Evolutionary conservation across 208 protist species (phyloP), one percentile per base, ranked within the genome.

Genomic region (Blastocrithidia nonstop): DNA sequence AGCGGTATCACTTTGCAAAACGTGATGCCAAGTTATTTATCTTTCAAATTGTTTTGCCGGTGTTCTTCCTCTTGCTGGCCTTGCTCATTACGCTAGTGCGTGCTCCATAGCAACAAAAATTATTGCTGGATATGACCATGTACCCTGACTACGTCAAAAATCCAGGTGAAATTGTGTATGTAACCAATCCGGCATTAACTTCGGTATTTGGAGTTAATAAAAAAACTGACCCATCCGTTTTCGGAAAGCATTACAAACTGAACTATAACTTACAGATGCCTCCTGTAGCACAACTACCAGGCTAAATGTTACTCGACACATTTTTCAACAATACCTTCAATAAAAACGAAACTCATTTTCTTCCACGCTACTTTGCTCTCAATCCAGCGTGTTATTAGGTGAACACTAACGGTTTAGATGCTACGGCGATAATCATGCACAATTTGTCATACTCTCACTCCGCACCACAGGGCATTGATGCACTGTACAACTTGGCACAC

Each of bases 1-100:
- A 89, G 60, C 66, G 78, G n/a, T 46, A 68, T 21, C 58, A 88
- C 56, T 88, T 64, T 36, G 77, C 72, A 6, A 78, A 74, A 49
- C 67, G 77, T 27, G 83, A 92, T 44, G 27, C 67, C 19, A 64
- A 61, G 50, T 60, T 83, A 33, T 41, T 88, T 21, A 19, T 79
- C 23, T 87, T 84, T 49, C 76, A 88, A 56, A 59, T 92, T 22
- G 36, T 86, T 19, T 42, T 92, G 20, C 83, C 83, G 9, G 50
- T 88, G 15, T 47, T 70, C 9, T 86, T 88, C 29, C 54, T 88
- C 43, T 37, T 67, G 36, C 22, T 92, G 53, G 66, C 83, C 46
- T 56, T 92, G 45, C 52, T 88, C 11, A 63, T 88, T 48, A 67
- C 66, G 38, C 50, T 80, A 1, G 46, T 86, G 1, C 67, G 65